These are phyloP conservation scores for Diddensiella transvaalensis DNA, from an alignment of 805 yeast genomes.

Conservation along the genomic window DNA sequence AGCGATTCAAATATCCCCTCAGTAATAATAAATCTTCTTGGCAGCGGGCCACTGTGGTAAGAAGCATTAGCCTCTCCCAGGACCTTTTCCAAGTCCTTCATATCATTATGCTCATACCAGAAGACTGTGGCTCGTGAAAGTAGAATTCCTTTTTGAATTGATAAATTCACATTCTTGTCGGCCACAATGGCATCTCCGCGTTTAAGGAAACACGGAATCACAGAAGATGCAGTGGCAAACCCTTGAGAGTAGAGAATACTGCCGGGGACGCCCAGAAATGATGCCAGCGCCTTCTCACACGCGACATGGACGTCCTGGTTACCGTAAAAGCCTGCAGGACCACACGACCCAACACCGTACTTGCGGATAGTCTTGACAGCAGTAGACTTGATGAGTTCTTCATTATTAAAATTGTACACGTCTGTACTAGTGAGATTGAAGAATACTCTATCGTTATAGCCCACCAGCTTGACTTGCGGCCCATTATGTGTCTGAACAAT, in stretches of 20 bases:
- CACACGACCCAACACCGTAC: constrained; percentile 97
- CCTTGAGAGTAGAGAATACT: constrained; percentile 93
- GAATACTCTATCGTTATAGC: constrained; percentile 37
- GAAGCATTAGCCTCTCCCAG: constrained; percentile 53
- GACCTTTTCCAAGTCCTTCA: constrained; percentile 72
- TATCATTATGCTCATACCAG: constrained; percentile 84
- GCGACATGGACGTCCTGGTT: constrained; percentile 86
- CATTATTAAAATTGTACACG: constrained; percentile 58
- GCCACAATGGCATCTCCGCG: constrained; percentile 92
- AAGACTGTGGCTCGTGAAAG: constrained; percentile 82
- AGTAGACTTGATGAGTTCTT: constrained; percentile 44
- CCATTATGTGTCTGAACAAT: constrained; percentile 52
- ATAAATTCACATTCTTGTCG: constrained; percentile 70
- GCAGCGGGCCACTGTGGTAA: constrained; percentile 61
- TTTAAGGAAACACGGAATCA: constrained; percentile 88
- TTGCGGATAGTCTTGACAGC: constrained; percentile 57
- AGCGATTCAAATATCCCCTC: constrained; percentile 82
- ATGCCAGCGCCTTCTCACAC: constrained; percentile 70
- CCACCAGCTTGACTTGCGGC: constrained; percentile 32
- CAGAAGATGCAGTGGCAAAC: constrained; percentile 78
- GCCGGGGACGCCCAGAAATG: constrained; percentile 70
- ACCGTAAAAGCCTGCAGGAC: constrained; percentile 97
- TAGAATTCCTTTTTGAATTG: constrained; percentile 83
- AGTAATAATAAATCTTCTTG: constrained; percentile 84
- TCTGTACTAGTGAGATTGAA: constrained; percentile 71